Evolutionary conservation across 2,329 filamentous ascomycete genomes (phyloP).

Genomic region (Aspergillus sp.): DNA sequence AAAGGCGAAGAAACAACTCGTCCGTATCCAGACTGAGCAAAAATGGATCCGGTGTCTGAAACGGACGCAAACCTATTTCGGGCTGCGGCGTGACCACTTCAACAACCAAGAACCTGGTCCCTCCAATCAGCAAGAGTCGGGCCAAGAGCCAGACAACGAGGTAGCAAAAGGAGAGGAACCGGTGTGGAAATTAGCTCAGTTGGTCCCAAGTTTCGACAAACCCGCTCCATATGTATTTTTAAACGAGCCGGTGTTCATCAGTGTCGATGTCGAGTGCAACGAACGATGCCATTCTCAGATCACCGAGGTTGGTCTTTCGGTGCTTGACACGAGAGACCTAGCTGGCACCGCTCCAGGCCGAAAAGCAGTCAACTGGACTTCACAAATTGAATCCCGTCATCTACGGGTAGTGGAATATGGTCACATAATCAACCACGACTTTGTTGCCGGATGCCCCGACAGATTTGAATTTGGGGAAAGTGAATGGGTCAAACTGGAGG

Average conservation of each 20-base stretch:
- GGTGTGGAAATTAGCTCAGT: slow-evolving; percentile 9
- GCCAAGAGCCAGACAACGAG: not conserved
- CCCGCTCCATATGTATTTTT: slow-evolving; percentile 45
- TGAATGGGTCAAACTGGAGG: slow-evolving; percentile 46
- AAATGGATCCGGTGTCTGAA: slow-evolving; percentile 52
- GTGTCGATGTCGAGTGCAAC: slow-evolving; percentile 75
- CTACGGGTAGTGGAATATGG: slow-evolving; percentile 66
- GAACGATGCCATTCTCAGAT: slow-evolving; percentile 61
- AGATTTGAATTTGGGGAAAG: slow-evolving; percentile 64
- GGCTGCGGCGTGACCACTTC: not conserved
- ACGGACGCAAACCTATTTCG: slow-evolving; percentile 61
- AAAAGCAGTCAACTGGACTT: slow-evolving; percentile 60
- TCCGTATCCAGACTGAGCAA: slow-evolving; percentile 46
- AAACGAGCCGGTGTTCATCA: slow-evolving; percentile 61
- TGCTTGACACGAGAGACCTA: slow-evolving; percentile 64
- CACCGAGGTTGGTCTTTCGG: slow-evolving; percentile 80
- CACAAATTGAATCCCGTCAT: slow-evolving; percentile 63
- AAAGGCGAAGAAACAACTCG: slow-evolving; percentile 46
- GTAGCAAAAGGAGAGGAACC: not conserved
- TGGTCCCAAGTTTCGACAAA: slow-evolving; percentile 40
- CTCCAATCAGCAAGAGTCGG: slow-evolving; percentile 17
- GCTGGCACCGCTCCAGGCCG: slow-evolving; percentile 52
- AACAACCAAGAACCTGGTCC: not conserved
- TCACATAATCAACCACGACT: slow-evolving; percentile 60
- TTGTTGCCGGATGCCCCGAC: slow-evolving; percentile 66